A percentile compares a stretch with the other conserved stretches of the same genome.
Evolutionary conservation across 192 early-diverging fungal genomes (phyloP).

Genomic region (Entophlyctis helioformis): DNA sequence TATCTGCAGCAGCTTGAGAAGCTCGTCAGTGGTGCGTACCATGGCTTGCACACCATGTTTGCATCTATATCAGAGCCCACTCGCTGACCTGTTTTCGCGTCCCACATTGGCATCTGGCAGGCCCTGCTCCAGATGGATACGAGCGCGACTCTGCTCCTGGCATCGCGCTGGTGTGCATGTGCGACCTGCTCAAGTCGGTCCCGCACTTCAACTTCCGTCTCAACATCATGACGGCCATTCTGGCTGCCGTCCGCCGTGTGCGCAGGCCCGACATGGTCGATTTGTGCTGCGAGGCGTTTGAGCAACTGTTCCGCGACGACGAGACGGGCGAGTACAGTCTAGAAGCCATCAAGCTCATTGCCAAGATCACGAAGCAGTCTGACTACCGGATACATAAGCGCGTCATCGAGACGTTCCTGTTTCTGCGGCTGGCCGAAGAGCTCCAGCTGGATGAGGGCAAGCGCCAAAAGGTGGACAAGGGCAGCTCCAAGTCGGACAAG

Average conservation of each 20-base stretch:
- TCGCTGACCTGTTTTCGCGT: no score
- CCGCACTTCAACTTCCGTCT: slow-evolving; percentile 95
- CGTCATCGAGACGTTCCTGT: slow-evolving; percentile 65
- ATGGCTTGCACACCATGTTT: no score
- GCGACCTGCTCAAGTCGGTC: slow-evolving; percentile 63
- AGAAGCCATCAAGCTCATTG: slow-evolving; percentile 75
- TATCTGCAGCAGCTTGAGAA: slow-evolving; percentile 69
- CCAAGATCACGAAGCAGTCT: slow-evolving; percentile 73
- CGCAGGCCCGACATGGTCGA: slow-evolving; percentile 46
- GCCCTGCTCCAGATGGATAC: no score
- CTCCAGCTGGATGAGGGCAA: slow-evolving; percentile 32
- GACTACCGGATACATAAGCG: slow-evolving; percentile 50
- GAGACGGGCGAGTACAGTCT: slow-evolving; percentile 74
- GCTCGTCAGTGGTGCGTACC: not conserved
- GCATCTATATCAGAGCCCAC: no score
- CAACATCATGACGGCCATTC: slow-evolving; percentile 75
- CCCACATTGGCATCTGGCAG: no score
- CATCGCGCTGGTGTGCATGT: slow-evolving; percentile 70
- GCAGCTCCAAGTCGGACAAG: slow-evolving; percentile 12
- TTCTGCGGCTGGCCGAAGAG: slow-evolving; percentile 76
- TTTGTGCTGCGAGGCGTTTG: slow-evolving; percentile 64
- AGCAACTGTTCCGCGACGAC: slow-evolving; percentile 70
- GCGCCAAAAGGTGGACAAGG: slow-evolving; percentile 1
- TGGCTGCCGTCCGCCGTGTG: slow-evolving; percentile 69
- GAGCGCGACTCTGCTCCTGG: slow-evolving; percentile 10